Percentiles rank a stretch among this genome's conserved stretches.
Evolutionary conservation across 2,329 filamentous ascomycete species (phyloP).

Genomic region (Cercospora sesami): DNA sequence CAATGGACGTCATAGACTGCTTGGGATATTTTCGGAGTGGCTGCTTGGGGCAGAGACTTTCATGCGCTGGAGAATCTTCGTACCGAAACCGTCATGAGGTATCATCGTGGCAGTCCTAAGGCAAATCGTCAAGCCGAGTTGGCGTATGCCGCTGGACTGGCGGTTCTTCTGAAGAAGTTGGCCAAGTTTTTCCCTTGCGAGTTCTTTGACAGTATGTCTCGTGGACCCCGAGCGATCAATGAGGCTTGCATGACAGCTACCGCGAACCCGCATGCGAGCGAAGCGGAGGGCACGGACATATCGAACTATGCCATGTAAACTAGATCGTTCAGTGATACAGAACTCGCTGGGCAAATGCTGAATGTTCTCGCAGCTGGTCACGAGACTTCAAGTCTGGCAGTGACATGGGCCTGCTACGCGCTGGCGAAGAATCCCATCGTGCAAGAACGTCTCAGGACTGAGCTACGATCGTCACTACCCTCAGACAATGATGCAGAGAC

Average conservation of each 20-base stretch:
- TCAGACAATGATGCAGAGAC: not conserved
- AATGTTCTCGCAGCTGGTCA: conserved; percentile 60
- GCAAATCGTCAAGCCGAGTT: not conserved
- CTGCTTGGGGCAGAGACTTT: conserved; percentile 16
- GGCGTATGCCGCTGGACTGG: not conserved
- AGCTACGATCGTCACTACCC: not conserved
- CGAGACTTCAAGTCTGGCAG: conserved; percentile 71
- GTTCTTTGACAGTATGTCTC: not conserved
- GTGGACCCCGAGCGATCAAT: not conserved
- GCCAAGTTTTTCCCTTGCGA: not conserved
- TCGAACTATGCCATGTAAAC: not conserved
- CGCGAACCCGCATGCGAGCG: not conserved
- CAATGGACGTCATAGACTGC: conserved; percentile 9
- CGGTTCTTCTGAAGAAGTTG: not conserved
- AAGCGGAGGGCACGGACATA: conserved; percentile 1
- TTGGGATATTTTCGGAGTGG: conserved; percentile 19
- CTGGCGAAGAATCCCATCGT: conserved; percentile 49
- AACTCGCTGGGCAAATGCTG: conserved; percentile 54
- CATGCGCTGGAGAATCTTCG: conserved; percentile 6
- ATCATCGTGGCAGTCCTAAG: not conserved
- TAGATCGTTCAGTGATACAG: conserved; percentile 48
- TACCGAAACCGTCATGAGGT: not conserved
- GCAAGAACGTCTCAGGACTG: conserved; percentile 4
- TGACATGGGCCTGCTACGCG: conserved; percentile 71
- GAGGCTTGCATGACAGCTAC: not conserved